A percentile compares a stretch with the other conserved stretches of the same genome.
These are phyloP conservation scores for Sechiopsis laciniata DNA, from an alignment of 306 rosid genomes.

Conservation along the genomic window DNA sequence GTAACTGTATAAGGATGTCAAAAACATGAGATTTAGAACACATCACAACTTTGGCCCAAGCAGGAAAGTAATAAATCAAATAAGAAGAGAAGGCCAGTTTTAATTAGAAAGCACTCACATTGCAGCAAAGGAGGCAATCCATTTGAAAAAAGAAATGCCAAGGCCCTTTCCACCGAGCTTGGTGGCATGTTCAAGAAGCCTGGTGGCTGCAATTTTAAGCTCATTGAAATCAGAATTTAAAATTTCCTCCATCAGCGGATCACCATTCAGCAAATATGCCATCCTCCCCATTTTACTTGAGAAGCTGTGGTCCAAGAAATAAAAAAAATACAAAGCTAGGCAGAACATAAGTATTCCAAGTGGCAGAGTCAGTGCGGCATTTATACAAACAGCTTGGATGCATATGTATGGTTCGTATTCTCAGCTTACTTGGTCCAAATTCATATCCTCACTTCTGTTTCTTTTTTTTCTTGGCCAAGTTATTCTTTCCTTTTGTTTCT, in stretches of 20 bases:
- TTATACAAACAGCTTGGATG: conserved; percentile 10
- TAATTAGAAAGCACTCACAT: conserved; percentile 32
- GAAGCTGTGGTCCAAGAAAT: not conserved
- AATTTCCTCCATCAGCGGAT: conserved; percentile 31
- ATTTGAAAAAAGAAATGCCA: conserved; percentile 47
- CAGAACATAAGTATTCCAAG: not conserved
- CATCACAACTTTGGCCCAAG: not conserved
- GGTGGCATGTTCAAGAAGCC: conserved; percentile 38
- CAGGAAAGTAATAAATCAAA: no score
- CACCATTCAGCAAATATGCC: conserved; percentile 35
- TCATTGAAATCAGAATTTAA: conserved; percentile 42
- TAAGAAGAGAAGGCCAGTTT: not conserved
- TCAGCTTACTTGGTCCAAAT: not conserved
- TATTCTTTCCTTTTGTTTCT: no score
- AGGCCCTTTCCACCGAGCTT: conserved; percentile 42
- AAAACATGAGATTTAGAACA: not conserved
- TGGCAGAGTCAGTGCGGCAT: not conserved
- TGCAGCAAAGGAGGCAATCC: conserved; percentile 57
- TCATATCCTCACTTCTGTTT: not conserved
- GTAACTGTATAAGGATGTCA: conserved; percentile 43
- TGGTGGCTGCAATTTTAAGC: conserved; percentile 39
- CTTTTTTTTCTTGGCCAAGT: not conserved
- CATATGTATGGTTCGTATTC: not conserved
- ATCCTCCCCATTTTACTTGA: conserved; percentile 40
- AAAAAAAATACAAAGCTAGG: not conserved